phyloP scores from a whole-genome alignment of 2,329 filamentous ascomycete genomes.

The Furcasterigmium furcatum region DNA sequence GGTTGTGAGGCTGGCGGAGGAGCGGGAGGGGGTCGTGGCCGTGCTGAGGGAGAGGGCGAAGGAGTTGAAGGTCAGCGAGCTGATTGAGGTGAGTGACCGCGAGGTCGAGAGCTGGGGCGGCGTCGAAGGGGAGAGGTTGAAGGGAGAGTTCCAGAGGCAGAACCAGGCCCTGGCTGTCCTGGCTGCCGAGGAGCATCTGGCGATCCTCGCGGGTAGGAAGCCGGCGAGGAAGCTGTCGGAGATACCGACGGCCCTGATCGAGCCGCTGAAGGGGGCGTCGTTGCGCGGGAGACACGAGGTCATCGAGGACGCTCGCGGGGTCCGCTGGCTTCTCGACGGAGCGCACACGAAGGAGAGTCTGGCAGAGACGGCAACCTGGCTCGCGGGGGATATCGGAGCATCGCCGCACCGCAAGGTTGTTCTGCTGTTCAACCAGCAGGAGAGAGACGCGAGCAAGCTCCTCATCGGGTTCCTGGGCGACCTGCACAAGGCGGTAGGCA shows the following conservation, averaged over 20 bases:
- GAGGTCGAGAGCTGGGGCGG: slow-evolving; percentile 6
- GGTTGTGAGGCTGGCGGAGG: slow-evolving; percentile 25
- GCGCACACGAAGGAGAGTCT: slow-evolving; percentile 87
- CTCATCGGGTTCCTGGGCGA: slow-evolving; percentile 39
- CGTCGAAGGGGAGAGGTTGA: slow-evolving; percentile 32
- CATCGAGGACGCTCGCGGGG: slow-evolving; percentile 34
- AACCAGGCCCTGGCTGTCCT: slow-evolving; percentile 54
- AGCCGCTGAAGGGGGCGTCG: slow-evolving; percentile 63
- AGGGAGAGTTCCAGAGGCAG: slow-evolving; percentile 55
- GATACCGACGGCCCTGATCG: slow-evolving; percentile 53
- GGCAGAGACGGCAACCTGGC: slow-evolving; percentile 74
- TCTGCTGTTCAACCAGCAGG: slow-evolving; percentile 91
- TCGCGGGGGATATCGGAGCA: slow-evolving; percentile 38
- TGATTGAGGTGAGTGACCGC: slow-evolving; percentile 7
- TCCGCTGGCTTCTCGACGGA: slow-evolving; percentile 81
- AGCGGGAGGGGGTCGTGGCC: slow-evolving; percentile 31
- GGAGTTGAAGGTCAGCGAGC: slow-evolving; percentile 40
- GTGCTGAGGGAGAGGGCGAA: slow-evolving; percentile 58
- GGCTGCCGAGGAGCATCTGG: slow-evolving; percentile 24
- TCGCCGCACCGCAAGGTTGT: slow-evolving; percentile 33
- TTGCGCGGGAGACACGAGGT: slow-evolving; percentile 78
- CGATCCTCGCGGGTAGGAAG: slow-evolving; percentile 32
- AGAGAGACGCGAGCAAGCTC: slow-evolving; percentile 68
- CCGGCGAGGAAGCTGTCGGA: slow-evolving; percentile 37
- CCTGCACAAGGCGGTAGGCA: slow-evolving; percentile 55